Base-by-base conservation (phyloP, 2,329 filamentous ascomycete species). In the Cryphonectria japonica region DNA sequence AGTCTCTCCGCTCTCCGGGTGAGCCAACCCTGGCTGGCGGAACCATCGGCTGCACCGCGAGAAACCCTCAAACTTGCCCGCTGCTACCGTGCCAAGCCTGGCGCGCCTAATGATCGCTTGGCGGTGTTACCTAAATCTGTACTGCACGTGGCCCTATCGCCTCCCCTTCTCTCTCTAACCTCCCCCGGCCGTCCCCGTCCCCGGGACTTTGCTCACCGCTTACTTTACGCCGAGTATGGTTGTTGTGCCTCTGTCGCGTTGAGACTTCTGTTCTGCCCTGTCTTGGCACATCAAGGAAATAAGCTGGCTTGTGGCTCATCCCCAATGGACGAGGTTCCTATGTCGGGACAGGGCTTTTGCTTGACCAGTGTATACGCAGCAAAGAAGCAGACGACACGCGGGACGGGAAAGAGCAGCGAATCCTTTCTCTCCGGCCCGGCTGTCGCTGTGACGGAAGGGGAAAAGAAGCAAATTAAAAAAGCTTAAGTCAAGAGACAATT, bases 31-130 rank as follows among this genome's bases (percentile, higher is more conserved):
- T 34, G 34, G 34, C 34, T 34, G 34, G 34, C 34, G 34, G 34
- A 22, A 19, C 46, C 46, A 22, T 9, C 34, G n/a, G n/a, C 34
- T 39, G 61, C n/a, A 43, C 61, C 54, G 54, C 26, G 26, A 32
- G 65, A 60, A 46, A 62, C 43, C 66, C 66, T 71, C 60, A 52
- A 62, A 62, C 37, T 39, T 39, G 37, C 37, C 43, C 16, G 16
- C 43, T 46, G 43, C 43, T 46, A 7, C 43, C 8, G 9, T 59
- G 46, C 69, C 46, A 39, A 63, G 66, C 66, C 65, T 63, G 52
- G 32, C 11, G 52, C 50, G 52, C 52, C 46, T 39, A 59, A 59
- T n/a, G n/a, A 39, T 39, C 50, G 9, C 52, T 8, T 41, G 32
- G 59, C 52, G 54, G 67, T 69, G 61, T 59, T 32, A 8, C 26